phyloP scores from a whole-genome alignment of 2,329 filamentous ascomycete species.

The Aspergillus pseudoglaucus region DNA sequence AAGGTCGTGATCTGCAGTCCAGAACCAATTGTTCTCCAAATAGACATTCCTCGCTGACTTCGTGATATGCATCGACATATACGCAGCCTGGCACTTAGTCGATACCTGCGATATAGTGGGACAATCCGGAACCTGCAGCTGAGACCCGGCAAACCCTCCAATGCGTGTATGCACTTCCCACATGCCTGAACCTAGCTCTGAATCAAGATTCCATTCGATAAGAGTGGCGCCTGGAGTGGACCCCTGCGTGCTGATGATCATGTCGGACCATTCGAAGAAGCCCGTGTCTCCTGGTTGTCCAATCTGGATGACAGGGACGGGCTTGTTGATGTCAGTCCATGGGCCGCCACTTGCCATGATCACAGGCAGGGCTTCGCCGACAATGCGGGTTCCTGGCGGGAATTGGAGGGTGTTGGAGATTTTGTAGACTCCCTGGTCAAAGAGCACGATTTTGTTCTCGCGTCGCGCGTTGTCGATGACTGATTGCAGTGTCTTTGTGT shows the following conservation, averaged over 20 bases:
- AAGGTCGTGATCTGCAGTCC: constrained; percentile 52
- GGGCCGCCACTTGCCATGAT: constrained; percentile 52
- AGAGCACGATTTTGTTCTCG: constrained; percentile 48
- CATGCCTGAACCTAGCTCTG: constrained; percentile 45
- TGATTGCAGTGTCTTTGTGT: constrained; percentile 53
- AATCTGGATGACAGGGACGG: constrained; percentile 61
- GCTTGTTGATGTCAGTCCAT: constrained; percentile 53
- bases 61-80: constrained; percentile 34
- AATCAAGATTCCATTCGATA: constrained; percentile 65
- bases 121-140: constrained; percentile 39
- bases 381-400: constrained; percentile 45
- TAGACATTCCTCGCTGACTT: constrained; percentile 31
- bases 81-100: constrained; percentile 29
- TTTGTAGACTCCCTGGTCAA: constrained; percentile 52
- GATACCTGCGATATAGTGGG: constrained; percentile 34
- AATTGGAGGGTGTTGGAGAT: constrained; percentile 43
- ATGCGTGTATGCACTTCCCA: constrained; percentile 52
- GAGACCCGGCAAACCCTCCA: constrained; percentile 46
- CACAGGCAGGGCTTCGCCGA: constrained; percentile 50
- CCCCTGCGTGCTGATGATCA: constrained; percentile 64
- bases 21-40: constrained; percentile 48
- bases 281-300: constrained; percentile 59
- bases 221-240: constrained; percentile 61
- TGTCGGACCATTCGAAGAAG: constrained; percentile 63
- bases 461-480: constrained; percentile 48